phyloP scores from a whole-genome alignment of 441 rosid species.

The Populus hybrid region DNA sequence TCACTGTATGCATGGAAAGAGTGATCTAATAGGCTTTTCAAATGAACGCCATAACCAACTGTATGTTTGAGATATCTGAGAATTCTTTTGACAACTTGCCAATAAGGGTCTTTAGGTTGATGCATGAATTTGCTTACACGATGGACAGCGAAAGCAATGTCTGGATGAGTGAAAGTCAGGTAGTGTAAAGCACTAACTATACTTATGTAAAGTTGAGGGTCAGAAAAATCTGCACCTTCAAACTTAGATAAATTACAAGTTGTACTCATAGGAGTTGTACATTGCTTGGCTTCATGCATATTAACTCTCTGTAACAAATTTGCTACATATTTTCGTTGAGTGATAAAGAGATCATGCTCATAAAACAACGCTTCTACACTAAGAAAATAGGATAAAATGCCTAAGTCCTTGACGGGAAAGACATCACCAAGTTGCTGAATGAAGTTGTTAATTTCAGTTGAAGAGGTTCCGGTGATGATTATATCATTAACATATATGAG shows the following conservation, averaged over 20 bases:
- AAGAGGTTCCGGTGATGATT: no score
- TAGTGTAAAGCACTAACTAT: background rate
- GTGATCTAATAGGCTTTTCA: background rate
- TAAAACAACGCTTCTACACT: no score
- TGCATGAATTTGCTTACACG: background rate
- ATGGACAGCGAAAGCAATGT: background rate
- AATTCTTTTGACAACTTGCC: background rate
- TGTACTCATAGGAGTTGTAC: background rate
- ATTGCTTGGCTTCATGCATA: no score
- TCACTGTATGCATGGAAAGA: background rate
- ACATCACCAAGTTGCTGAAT: no score
- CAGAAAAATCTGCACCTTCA: no score
- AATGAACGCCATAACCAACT: background rate
- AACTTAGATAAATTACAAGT: background rate
- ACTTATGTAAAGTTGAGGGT: background rate
- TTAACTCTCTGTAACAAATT: no score
- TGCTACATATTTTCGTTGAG: no score
- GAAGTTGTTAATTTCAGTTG: no score
- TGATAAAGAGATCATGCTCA: no score
- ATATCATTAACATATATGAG: no score
- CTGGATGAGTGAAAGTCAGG: background rate
- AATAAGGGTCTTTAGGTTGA: background rate
- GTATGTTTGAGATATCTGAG: constrained; percentile 3
- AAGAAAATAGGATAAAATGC: no score
- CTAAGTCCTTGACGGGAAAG: no score